Evolutionary conservation across 2,329 filamentous ascomycete genomes (phyloP).

Genomic region (Stemphylium vesicarium): DNA sequence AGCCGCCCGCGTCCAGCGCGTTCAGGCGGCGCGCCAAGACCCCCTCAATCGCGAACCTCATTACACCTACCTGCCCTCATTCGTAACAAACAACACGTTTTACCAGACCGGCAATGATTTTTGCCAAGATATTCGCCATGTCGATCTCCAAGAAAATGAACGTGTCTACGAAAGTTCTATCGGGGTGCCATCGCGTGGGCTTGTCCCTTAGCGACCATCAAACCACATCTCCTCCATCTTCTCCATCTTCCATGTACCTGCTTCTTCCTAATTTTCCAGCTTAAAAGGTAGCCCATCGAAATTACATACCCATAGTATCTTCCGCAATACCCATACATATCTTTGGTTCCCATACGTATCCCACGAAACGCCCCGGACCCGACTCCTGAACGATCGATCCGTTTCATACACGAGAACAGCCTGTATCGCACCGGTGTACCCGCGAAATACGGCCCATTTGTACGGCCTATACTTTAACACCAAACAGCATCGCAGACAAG

Average conservation of each 20-base stretch:
- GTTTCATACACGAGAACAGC: slow-evolving; percentile 24
- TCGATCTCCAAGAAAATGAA: too few relatives aligned
- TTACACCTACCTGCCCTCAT: neutral
- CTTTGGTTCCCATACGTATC: slow-evolving; percentile 18
- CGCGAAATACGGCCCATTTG: slow-evolving; percentile 21
- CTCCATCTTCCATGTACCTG: slow-evolving; percentile 5
- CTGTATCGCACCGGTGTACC: slow-evolving; percentile 22
- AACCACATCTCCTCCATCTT: neutral
- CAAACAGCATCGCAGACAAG: too few relatives aligned
- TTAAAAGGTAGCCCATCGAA: neutral
- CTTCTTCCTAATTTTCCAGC: slow-evolving; percentile 2
- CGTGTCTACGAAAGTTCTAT: too few relatives aligned
- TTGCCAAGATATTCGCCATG: too few relatives aligned
- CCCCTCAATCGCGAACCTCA: neutral
- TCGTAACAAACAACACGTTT: neutral
- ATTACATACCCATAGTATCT: slow-evolving; percentile 1
- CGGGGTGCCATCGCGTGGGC: too few relatives aligned
- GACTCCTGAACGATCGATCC: slow-evolving; percentile 12
- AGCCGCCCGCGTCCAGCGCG: too few relatives aligned
- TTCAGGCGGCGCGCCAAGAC: neutral
- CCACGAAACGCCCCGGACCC: slow-evolving; percentile 16
- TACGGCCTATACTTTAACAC: slow-evolving; percentile 17
- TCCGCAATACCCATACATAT: slow-evolving; percentile 23
- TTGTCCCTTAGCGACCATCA: neutral
- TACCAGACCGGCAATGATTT: neutral